Evolutionary conservation across 805 yeast species (phyloP).

Genomic region (Teunomyces atbi): DNA sequence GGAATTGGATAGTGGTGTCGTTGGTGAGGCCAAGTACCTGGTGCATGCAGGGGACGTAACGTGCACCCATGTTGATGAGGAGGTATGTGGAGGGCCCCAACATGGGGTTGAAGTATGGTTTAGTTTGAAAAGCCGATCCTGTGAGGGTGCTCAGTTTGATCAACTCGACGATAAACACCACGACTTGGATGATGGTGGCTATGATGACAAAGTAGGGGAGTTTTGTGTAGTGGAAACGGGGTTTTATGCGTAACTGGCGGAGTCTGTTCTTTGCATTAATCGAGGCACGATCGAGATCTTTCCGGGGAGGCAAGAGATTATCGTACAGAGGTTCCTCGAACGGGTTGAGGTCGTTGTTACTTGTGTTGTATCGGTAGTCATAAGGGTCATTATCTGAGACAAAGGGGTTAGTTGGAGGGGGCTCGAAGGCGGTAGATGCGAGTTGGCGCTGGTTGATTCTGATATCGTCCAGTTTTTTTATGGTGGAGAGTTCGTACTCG

Average conservation of each 20-base stretch:
- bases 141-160: constrained; percentile 56
- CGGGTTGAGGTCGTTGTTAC: neutral
- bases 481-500: constrained; percentile 9
- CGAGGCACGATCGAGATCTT: neutral
- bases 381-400: neutral
- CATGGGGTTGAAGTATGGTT: constrained; percentile 78
- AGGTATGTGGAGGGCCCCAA: constrained; percentile 70
- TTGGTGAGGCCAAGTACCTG: constrained; percentile 49
- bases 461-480: neutral
- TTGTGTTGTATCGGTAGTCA: neutral
- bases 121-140: constrained; percentile 62
- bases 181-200: constrained; percentile 46
- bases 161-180: constrained; percentile 62
- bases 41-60: constrained; percentile 72
- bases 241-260: constrained; percentile 23
- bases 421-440: neutral
- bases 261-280: constrained; percentile 17
- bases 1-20: constrained; percentile 46
- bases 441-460: neutral
- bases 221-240: constrained; percentile 33
- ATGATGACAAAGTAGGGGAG: constrained; percentile 42
- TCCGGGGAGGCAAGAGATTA: constrained; percentile 2
- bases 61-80: constrained; percentile 65
- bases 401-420: constrained; percentile 7
- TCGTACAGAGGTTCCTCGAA: constrained; percentile 2